A percentile compares a stretch with the other conserved stretches of the same genome.
phyloP scores from a whole-genome alignment of 2,329 filamentous ascomycete genomes.

The Scedosporium boydii region DNA sequence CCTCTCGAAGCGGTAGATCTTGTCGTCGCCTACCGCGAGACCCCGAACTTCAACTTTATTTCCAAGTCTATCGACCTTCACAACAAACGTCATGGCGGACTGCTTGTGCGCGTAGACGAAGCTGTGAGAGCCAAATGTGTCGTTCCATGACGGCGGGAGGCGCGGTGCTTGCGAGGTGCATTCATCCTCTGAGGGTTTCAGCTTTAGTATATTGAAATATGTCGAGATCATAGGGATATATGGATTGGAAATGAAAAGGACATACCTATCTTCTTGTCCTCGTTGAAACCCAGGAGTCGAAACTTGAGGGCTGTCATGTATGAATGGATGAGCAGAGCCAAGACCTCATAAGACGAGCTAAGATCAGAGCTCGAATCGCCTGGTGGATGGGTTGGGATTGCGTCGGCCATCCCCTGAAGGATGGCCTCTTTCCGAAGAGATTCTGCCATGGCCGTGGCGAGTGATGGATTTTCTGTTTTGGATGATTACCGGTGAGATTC shows the following conservation, averaged over 20 bases:
- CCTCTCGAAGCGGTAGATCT: slow-evolving; percentile 69
- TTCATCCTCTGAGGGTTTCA: slow-evolving; percentile 31
- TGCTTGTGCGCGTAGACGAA: slow-evolving; percentile 84
- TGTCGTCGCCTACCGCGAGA: slow-evolving; percentile 70
- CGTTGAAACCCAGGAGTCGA: slow-evolving; percentile 70
- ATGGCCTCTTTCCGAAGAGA: slow-evolving; percentile 35
- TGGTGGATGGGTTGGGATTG: slow-evolving; percentile 43
- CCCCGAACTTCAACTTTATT: slow-evolving; percentile 77
- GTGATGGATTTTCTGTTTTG: background rate
- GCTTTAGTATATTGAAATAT: background rate
- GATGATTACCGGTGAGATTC: background rate
- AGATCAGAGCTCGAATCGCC: slow-evolving; percentile 51
- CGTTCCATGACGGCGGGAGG: slow-evolving; percentile 74
- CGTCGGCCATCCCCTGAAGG: slow-evolving; percentile 48
- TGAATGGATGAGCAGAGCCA: slow-evolving; percentile 76
- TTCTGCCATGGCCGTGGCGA: slow-evolving; percentile 14
- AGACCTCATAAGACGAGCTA: slow-evolving; percentile 66
- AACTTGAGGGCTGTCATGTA: slow-evolving; percentile 76
- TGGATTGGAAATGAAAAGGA: slow-evolving; percentile 3
- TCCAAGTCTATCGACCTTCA: slow-evolving; percentile 76
- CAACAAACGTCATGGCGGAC: slow-evolving; percentile 72
- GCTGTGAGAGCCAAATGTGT: slow-evolving; percentile 57
- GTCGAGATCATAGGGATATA: background rate
- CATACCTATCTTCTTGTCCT: slow-evolving; percentile 65
- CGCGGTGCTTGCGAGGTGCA: slow-evolving; percentile 49